phyloP scores from a whole-genome alignment of 2,329 filamentous ascomycete genomes.

The Xenosphaeropsis pyriputrescens region DNA sequence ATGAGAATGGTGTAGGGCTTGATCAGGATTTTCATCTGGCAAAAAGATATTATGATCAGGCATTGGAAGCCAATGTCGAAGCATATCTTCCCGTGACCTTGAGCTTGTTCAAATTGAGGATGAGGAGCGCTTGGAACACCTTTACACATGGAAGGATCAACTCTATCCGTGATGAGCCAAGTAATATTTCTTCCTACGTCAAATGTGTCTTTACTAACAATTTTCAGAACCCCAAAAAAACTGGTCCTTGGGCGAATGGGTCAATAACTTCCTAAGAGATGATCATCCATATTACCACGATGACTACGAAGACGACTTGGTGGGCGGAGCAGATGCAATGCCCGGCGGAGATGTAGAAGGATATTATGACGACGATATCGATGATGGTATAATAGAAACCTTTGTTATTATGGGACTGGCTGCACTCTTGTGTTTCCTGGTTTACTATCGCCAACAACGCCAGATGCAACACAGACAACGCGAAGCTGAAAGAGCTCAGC shows the following conservation, averaged over 20 bases:
- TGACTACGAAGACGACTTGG: conserved; percentile 20
- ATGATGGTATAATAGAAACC: conserved; percentile 73
- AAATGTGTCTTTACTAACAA: conserved; percentile 13
- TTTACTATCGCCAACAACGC: conserved; percentile 67
- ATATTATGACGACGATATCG: conserved; percentile 46
- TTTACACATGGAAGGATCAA: conserved; percentile 84
- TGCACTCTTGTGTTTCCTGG: conserved; percentile 56
- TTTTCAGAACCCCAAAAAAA: conserved; percentile 49
- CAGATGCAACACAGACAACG: conserved; percentile 38
- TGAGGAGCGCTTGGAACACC: conserved; percentile 87
- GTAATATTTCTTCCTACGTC: conserved; percentile 33
- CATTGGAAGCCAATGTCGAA: conserved; percentile 80
- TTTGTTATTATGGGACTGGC: conserved; percentile 70
- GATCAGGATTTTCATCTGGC: conserved; percentile 95
- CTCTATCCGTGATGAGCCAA: conserved; percentile 77
- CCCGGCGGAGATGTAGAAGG: conserved; percentile 38
- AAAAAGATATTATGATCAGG: conserved; percentile 90
- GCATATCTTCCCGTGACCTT: conserved; percentile 88
- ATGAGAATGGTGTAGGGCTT: conserved; percentile 87
- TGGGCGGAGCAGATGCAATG: conserved; percentile 36
- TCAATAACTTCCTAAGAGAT: conserved; percentile 69
- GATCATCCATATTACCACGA: conserved; percentile 44
- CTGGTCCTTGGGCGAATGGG: conserved; percentile 74
- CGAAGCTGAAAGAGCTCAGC: conserved; percentile 21
- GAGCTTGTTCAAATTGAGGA: conserved; percentile 70